Evolutionary conservation across 768 basidiomycete genomes (phyloP), one percentile per base, ranked within the genome.

Genomic region (Coprinopsis sp.): DNA sequence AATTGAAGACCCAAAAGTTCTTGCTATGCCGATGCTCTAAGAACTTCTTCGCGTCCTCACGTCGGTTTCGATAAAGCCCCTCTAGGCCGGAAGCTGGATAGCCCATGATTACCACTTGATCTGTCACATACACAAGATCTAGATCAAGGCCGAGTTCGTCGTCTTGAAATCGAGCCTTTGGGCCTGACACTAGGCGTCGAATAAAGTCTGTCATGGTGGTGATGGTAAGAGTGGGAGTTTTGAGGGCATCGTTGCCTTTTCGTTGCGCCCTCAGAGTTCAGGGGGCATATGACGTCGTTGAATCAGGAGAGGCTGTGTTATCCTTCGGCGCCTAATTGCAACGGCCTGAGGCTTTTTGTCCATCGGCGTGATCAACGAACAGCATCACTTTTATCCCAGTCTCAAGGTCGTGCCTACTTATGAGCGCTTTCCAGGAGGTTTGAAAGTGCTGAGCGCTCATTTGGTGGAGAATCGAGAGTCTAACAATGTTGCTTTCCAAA

Each of bases 1-100:
- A 81, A 62, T 95, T 93, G 73, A 89, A 92, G 8, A 93, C 78
- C 83, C 89, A 87, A 60, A 79, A 93, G 56, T 89, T 81, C 56
- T 81, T 73, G 4, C 79, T 78, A 56, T 92, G 89, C 37, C 82
- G 71, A 44, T 79, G 68, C 22, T 87, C 80, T 4, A 92, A 71
- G 61, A 93, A 91, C 31, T 72, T 74, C 52, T 81, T 80, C 1
- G 83, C 86, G 57, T 93, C 87, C 22, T 82, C 78, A 29, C 85
- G 71, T 27, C 71, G 74, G 58, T 95, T 95, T 33, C 91, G 76
- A 55, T 95, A 95, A 31, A 87, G 60, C 2, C 83, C 76, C 54
- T 90, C 89, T 1, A 92, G 56, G 0, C 91, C 91, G 1, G 72
- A 65, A 0, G 91, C 89, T 1, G 91, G 91, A 61, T 85, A 92